Conservation (phyloP, 345 rosid genomes). For the Syzygium jambos region DNA sequence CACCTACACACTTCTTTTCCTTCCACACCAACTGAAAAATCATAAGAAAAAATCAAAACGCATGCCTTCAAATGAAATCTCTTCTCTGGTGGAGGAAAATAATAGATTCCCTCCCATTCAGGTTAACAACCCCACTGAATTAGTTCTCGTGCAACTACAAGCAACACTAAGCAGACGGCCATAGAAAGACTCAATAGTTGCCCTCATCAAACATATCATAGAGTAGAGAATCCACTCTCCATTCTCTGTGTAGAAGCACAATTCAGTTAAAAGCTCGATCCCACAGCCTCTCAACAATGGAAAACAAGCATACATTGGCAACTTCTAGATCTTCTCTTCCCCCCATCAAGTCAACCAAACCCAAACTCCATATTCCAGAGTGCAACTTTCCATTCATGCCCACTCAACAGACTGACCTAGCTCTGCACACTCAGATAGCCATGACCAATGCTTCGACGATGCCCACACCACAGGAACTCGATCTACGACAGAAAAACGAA, state of each 20-base stretch:
- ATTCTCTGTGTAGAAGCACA: neutral
- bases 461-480: neutral
- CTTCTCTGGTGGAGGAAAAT: neutral
- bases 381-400: neutral
- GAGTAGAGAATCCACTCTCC: neutral
- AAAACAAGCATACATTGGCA: neutral
- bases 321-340: neutral
- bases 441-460: neutral
- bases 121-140: neutral
- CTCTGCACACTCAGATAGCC: neutral
- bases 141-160: neutral
- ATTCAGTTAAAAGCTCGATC: neutral
- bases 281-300: neutral
- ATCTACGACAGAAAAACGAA: neutral
- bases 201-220: neutral
- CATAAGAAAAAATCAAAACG: neutral
- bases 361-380: neutral
- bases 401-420: neutral
- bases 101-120: neutral
- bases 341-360: neutral
- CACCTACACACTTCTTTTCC: neutral
- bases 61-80: neutral
- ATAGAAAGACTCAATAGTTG: neutral
- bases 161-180: neutral
- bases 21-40: neutral